Evolutionary conservation across 306 rosid genomes (phyloP).

Genomic region (Ormosia emarginata): DNA sequence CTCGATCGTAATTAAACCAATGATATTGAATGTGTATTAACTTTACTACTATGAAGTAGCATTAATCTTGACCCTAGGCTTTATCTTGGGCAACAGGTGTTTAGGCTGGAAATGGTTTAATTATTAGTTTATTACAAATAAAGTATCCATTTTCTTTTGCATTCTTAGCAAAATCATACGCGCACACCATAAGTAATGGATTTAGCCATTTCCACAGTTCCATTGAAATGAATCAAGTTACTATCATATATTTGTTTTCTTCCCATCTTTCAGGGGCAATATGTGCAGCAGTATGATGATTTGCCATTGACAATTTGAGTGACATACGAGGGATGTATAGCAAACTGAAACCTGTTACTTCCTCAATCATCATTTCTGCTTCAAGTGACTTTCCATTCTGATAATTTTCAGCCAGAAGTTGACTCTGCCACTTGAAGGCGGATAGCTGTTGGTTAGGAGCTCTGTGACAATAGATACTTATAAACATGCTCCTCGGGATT

Average conservation of each 20-base stretch:
- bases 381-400: conserved; percentile 10
- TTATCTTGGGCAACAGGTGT: not conserved
- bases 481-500: conserved; percentile 13
- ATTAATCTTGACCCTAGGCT: not conserved
- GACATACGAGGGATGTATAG: conserved; percentile 2
- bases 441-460: conserved; percentile 7
- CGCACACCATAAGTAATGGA: not conserved
- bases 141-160: not conserved
- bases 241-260: not conserved
- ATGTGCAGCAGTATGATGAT: conserved; percentile 60
- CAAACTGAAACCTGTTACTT: conserved; percentile 18
- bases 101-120: not conserved
- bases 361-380: conserved; percentile 6
- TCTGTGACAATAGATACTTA: conserved; percentile 9
- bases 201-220: conserved; percentile 12
- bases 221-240: conserved; percentile 5
- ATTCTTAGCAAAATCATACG: not conserved
- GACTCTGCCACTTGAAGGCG: conserved; percentile 20
- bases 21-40: not conserved
- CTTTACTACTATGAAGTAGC: not conserved
- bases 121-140: too few relatives aligned
- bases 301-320: conserved; percentile 4
- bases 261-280: conserved; percentile 47
- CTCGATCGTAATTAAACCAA: not conserved
- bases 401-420: conserved; percentile 19